Conservation (phyloP, 441 rosid species). For the Erodium chrysanthum region DNA sequence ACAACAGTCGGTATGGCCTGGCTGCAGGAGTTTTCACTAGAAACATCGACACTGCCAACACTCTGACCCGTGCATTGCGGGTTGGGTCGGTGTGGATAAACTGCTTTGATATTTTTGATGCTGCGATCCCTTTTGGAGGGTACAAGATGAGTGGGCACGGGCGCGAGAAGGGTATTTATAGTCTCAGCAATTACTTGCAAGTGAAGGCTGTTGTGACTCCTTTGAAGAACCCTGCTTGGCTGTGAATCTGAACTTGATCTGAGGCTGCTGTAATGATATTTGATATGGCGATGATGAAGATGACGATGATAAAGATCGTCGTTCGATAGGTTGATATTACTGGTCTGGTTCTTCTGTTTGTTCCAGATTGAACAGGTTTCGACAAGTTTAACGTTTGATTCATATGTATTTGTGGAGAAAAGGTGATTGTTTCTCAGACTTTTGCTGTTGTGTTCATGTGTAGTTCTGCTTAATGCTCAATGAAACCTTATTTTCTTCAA, state of each 20-base stretch:
- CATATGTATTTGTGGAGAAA: too few relatives aligned
- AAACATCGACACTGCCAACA: conserved; percentile 57
- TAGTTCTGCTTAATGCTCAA: too few relatives aligned
- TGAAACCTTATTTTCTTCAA: too few relatives aligned
- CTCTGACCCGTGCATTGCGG: conserved; percentile 45
- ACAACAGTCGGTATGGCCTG: conserved; percentile 31
- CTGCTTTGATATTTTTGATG: conserved; percentile 50
- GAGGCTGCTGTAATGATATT: too few relatives aligned
- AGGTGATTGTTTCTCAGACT: too few relatives aligned
- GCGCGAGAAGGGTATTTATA: conserved; percentile 55
- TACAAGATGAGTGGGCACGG: conserved; percentile 77
- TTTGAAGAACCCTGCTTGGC: conserved; percentile 68
- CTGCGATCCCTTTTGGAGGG: conserved; percentile 64
- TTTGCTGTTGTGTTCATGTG: too few relatives aligned
- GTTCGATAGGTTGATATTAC: too few relatives aligned
- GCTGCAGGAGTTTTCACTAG: conserved; percentile 64
- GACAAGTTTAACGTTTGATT: too few relatives aligned
- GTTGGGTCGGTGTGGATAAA: conserved; percentile 63
- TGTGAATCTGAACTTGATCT: conserved; percentile 12
- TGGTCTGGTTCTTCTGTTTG: too few relatives aligned
- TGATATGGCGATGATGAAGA: too few relatives aligned
- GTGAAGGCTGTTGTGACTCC: conserved; percentile 72
- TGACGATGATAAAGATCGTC: too few relatives aligned
- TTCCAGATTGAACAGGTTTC: too few relatives aligned
- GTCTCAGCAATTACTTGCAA: conserved; percentile 62